Percentiles rank a stretch among this genome's conserved stretches.
phyloP scores from a whole-genome alignment of 2,329 filamentous ascomycete species.

The Teratosphaeria pseudoeucalypti region DNA sequence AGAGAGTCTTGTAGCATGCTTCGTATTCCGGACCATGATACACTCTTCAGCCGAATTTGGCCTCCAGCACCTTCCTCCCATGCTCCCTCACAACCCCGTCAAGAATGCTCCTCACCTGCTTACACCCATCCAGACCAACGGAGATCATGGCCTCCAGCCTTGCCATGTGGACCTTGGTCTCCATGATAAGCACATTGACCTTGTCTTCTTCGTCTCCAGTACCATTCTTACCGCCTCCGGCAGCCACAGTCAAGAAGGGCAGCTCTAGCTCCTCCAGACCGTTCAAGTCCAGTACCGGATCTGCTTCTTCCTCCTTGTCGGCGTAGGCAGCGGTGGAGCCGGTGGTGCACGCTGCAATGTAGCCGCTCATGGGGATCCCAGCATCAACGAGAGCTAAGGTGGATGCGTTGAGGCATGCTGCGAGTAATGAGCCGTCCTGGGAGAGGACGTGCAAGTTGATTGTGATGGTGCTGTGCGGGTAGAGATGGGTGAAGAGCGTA shows the following conservation, averaged over 20 bases:
- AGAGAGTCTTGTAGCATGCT: neutral
- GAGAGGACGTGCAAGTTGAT: slow-evolving; percentile 79
- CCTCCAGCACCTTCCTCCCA: slow-evolving; percentile 52
- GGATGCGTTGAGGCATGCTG: slow-evolving; percentile 80
- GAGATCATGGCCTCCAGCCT: slow-evolving; percentile 87
- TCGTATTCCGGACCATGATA: neutral
- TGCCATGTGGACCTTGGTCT: slow-evolving; percentile 73
- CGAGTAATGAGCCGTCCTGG: slow-evolving; percentile 81
- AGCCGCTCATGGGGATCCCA: slow-evolving; percentile 89
- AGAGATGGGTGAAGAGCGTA: slow-evolving; percentile 75
- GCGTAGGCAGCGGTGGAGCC: slow-evolving; percentile 63
- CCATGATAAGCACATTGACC: slow-evolving; percentile 71
- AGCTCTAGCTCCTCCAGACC: slow-evolving; percentile 74
- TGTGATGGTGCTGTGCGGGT: slow-evolving; percentile 75
- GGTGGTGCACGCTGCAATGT: slow-evolving; percentile 78
- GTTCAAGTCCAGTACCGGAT: slow-evolving; percentile 73
- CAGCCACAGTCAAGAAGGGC: slow-evolving; percentile 78
- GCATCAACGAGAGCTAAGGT: slow-evolving; percentile 90
- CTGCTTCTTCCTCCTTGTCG: slow-evolving; percentile 56
- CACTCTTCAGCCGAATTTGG: slow-evolving; percentile 8
- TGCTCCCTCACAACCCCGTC: slow-evolving; percentile 68
- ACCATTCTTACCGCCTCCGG: slow-evolving; percentile 28
- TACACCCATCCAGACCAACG: slow-evolving; percentile 84
- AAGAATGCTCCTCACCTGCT: slow-evolving; percentile 69
- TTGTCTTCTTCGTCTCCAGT: slow-evolving; percentile 41